Evolutionary conservation across 805 yeast genomes (phyloP).

Genomic region (Candida glaebosa): DNA sequence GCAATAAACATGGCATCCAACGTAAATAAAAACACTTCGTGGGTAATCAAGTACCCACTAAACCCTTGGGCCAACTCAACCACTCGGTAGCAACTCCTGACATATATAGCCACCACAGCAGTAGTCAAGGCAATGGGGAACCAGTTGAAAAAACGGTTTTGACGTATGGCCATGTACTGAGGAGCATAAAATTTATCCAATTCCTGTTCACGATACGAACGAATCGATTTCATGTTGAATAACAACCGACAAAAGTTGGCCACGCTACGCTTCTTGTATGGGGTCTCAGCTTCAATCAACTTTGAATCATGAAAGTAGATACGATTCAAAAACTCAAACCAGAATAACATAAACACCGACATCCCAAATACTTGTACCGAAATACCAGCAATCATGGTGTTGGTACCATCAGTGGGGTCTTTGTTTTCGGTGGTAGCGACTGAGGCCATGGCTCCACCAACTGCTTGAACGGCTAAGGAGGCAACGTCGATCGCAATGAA

Average conservation of each 20-base stretch:
- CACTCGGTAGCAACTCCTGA: conserved; percentile 33
- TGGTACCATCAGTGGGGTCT: conserved; percentile 24
- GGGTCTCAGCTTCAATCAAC: conserved; percentile 4
- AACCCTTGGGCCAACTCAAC: conserved; percentile 38
- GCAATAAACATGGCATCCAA: conserved; percentile 37
- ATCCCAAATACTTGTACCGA: conserved; percentile 33
- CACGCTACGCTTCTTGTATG: conserved; percentile 12
- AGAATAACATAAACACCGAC: conserved; percentile 28
- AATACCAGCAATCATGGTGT: conserved; percentile 37
- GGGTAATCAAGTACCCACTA: conserved; percentile 29
- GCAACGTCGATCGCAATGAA: conserved; percentile 33
- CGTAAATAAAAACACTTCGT: conserved; percentile 32
- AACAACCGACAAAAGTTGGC: conserved; percentile 23
- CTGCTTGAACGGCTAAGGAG: conserved; percentile 32
- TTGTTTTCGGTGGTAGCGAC: conserved; percentile 16
- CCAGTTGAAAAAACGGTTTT: conserved; percentile 20
- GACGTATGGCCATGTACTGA: conserved; percentile 18
- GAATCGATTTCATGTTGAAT: conserved; percentile 19
- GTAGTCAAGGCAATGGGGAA: conserved; percentile 28
- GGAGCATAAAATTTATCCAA: conserved; percentile 28
- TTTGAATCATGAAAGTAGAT: conserved; percentile 19
- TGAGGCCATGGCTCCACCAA: conserved; percentile 36
- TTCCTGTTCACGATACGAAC: conserved; percentile 14
- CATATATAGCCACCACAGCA: conserved; percentile 28
- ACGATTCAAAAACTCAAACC: conserved; percentile 29